Percentiles rank a stretch among this genome's conserved stretches.
phyloP scores from a whole-genome alignment of 2,329 filamentous ascomycete genomes.

The Penicillium frequentans region DNA sequence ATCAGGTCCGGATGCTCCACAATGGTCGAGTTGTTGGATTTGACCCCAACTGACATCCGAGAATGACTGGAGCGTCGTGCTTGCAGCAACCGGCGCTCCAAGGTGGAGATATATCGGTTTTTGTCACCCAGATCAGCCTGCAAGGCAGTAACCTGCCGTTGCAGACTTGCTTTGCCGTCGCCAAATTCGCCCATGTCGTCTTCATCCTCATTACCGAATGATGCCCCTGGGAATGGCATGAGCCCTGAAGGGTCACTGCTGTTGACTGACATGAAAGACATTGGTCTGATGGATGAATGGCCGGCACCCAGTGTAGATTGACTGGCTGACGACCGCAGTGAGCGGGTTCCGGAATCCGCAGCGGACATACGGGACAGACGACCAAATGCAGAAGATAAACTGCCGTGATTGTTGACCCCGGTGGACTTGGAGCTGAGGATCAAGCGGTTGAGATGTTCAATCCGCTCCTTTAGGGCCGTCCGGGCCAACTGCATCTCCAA shows the following conservation, averaged over 20 bases:
- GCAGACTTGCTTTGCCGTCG: conserved; percentile 78
- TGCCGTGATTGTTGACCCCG: conserved; percentile 80
- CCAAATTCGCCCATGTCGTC: conserved; percentile 82
- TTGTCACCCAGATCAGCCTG: conserved; percentile 96
- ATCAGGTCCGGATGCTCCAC: conserved; percentile 76
- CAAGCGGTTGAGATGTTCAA: conserved; percentile 91
- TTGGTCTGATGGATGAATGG: conserved; percentile 61
- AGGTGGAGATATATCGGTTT: conserved; percentile 90
- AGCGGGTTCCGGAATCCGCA: conserved; percentile 48
- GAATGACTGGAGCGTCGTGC: conserved; percentile 88
- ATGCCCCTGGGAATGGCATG: conserved; percentile 31
- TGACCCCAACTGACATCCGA: conserved; percentile 72
- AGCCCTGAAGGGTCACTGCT: conserved; percentile 36
- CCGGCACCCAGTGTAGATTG: conserved; percentile 56
- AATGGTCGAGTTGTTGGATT: conserved; percentile 63
- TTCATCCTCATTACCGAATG: conserved; percentile 49
- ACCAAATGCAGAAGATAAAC: conserved; percentile 64
- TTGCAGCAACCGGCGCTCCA: conserved; percentile 90
- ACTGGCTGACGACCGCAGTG: conserved; percentile 68
- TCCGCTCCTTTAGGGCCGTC: conserved; percentile 93
- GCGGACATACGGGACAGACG: conserved; percentile 63
- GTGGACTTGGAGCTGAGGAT: conserved; percentile 95
- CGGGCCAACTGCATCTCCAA: conserved; percentile 96
- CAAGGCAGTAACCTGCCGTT: conserved; percentile 85
- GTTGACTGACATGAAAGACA: conserved; percentile 65